Conservation (phyloP, 2,329 filamentous ascomycete species). For the Cercospora zeina region DNA sequence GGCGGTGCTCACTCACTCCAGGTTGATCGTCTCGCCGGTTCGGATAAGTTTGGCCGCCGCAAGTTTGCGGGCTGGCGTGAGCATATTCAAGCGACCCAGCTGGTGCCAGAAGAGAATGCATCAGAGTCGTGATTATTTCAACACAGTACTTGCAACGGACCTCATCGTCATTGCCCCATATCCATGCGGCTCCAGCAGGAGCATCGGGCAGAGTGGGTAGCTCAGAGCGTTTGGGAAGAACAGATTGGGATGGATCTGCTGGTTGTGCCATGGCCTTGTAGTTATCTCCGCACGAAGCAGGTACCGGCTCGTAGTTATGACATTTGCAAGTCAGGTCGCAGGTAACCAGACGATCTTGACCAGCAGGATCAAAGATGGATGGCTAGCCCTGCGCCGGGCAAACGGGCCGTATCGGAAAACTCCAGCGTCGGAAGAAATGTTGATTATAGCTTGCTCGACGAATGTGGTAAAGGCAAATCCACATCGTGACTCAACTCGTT, state of each 20-base stretch:
- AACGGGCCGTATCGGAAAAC: slow-evolving; percentile 2
- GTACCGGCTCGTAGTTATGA: neutral
- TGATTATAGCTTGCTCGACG: neutral
- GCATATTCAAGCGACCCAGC: neutral
- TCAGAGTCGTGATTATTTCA: neutral
- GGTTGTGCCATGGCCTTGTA: neutral
- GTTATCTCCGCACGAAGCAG: neutral
- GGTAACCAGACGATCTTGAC: neutral
- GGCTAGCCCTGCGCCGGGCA: neutral
- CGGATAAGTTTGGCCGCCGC: neutral
- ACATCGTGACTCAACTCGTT: neutral
- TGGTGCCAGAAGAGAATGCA: neutral
- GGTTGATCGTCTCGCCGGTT: neutral
- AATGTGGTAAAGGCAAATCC: neutral
- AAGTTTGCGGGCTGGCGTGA: neutral
- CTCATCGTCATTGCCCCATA: neutral
- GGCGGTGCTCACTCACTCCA: neutral
- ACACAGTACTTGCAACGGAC: neutral
- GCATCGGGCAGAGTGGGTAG: neutral
- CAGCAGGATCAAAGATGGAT: neutral
- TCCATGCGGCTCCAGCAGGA: neutral
- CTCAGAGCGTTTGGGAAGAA: neutral
- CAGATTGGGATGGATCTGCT: neutral
- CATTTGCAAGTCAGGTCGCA: neutral
- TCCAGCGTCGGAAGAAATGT: neutral